Evolutionary conservation across 306 rosid genomes (phyloP), one percentile per base, ranked within the genome.

Genomic region (Neltuma alba): DNA sequence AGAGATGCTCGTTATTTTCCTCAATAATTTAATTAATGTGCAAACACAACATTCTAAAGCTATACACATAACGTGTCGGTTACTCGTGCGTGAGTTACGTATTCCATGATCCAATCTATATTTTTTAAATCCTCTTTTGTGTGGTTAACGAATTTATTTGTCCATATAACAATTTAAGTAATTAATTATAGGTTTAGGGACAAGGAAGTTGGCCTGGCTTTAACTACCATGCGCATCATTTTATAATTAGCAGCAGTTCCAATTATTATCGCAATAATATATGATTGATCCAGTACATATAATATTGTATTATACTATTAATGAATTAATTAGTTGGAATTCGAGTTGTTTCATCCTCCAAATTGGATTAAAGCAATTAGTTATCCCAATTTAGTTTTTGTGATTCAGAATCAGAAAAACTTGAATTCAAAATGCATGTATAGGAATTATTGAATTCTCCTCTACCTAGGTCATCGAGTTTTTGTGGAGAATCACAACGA

Each of bases 11-110:
- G n/a, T n/a, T n/a, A 70, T 50, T 47, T 68, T 64, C 48, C 16
- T 21, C 52, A 47, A 38, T 70, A 45, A 25, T 57, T 58, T 58
- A 27, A 58, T 72, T 66, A 2, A 66, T 21, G 34, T 63, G 72
- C 23, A 75, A 82, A 76, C 70, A 34, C 65, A 85, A 88, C 83
- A 81, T 83, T 83, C 86, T 75, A 45, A 72, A 67, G 61, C 63
- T 41, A 34, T 66, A 67, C 18, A 40, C 8, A 21, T 74, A 37
- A 87, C 80, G 88, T 80, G 89, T 84, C 84, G 2, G 27, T 67
- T 79, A 65, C 50, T 84, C 38, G 50, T 68, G 82, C 70, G 31
- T 27, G 81, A 60, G 80, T 80, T 55, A 74, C 79, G 74, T 62
- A 48, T n/a, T 50, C 69, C 45, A 74, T 82, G 76, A 73, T 63